Conservation (phyloP, 2,329 filamentous ascomycete species). For the Neofusicoccum sp. region DNA sequence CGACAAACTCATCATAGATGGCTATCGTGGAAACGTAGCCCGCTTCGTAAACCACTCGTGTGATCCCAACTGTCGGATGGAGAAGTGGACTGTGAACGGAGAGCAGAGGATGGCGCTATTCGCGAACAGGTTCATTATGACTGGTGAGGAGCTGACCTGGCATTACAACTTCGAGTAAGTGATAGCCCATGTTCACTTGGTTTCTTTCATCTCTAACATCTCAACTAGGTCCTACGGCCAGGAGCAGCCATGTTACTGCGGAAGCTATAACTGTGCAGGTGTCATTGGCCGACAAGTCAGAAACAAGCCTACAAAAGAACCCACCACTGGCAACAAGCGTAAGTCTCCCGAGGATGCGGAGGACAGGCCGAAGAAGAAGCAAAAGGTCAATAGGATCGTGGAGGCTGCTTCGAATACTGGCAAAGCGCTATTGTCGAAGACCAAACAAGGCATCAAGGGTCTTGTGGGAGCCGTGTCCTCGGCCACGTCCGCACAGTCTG, state of each 20-base stretch:
- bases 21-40: constrained; percentile 90
- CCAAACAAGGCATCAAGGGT: constrained; percentile 11
- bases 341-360: constrained; percentile 4
- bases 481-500: not conserved
- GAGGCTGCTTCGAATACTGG: constrained; percentile 6
- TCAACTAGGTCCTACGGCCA: constrained; percentile 40
- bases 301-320: constrained; percentile 37
- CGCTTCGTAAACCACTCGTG: constrained; percentile 98
- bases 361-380: constrained; percentile 16
- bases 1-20: constrained; percentile 97
- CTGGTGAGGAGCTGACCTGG: constrained; percentile 93
- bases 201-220: constrained; percentile 6
- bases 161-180: constrained; percentile 74
- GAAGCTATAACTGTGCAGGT: constrained; percentile 59
- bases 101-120: constrained; percentile 97
- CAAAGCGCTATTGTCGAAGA: constrained; percentile 8
- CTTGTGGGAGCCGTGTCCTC: not conserved
- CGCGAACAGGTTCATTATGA: constrained; percentile 84
- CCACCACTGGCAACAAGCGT: constrained; percentile 9
- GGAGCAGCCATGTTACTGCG: constrained; percentile 64
- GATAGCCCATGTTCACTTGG: not conserved
- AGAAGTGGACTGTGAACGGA: constrained; percentile 93
- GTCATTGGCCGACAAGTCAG: constrained; percentile 58
- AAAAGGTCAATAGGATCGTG: constrained; percentile 8
- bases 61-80: constrained; percentile 94